Evolutionary conservation across 2,329 filamentous ascomycete species (phyloP).

Genomic region (Alternaria conjuncta): DNA sequence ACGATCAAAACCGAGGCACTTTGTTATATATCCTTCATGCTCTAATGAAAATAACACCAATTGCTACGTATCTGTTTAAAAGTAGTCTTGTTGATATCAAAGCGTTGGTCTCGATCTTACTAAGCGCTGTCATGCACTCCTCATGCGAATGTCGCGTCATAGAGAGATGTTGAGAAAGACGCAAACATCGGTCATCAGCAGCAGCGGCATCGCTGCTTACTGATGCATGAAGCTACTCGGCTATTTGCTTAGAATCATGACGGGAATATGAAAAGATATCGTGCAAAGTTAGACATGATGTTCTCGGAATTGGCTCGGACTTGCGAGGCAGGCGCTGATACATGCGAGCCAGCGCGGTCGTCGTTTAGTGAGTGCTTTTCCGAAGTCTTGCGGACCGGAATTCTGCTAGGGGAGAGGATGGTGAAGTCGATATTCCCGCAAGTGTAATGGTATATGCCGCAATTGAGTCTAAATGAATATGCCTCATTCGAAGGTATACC

Average conservation of each 20-base stretch:
- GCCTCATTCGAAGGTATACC: not conserved
- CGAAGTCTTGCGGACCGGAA: slow-evolving; percentile 17
- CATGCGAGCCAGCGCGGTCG: not conserved
- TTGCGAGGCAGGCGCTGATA: slow-evolving; percentile 12
- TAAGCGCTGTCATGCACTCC: not conserved
- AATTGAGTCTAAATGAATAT: not conserved
- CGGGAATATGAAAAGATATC: not conserved
- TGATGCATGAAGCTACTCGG: slow-evolving; percentile 14
- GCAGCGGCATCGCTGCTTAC: slow-evolving; percentile 11
- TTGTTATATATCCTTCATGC: not conserved
- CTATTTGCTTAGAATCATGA: slow-evolving; percentile 13
- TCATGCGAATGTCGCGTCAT: not conserved
- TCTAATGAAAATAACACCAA: not conserved
- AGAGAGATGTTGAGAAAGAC: not conserved
- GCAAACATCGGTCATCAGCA: slow-evolving; percentile 1
- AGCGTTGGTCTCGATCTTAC: not conserved
- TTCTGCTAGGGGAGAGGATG: slow-evolving; percentile 15
- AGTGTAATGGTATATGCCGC: not conserved
- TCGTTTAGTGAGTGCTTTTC: slow-evolving; percentile 14
- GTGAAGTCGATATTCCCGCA: not conserved
- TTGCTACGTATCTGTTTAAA: not conserved
- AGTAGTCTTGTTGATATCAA: not conserved
- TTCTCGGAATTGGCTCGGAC: not conserved
- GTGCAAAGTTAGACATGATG: not conserved
- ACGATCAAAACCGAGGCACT: not conserved